phyloP scores from a whole-genome alignment of 2,329 filamentous ascomycete species.

The Byssochlamys sp. region DNA sequence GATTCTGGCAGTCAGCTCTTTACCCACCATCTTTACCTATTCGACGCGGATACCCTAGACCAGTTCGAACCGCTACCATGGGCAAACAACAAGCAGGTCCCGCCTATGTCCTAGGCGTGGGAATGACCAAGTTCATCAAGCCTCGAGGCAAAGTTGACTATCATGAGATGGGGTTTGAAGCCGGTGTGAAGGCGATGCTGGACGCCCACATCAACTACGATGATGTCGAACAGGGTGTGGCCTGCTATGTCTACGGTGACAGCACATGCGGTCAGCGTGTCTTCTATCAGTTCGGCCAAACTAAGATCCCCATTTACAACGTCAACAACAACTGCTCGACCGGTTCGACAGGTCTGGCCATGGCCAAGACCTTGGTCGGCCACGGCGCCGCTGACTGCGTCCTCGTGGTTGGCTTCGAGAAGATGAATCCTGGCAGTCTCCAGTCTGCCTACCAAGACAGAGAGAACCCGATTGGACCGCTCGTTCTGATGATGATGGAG shows the following conservation, averaged over 20 bases:
- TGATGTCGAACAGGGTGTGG: conserved; percentile 85
- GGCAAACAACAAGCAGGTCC: conserved; percentile 43
- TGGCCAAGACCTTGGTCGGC: conserved; percentile 70
- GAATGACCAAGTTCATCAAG: conserved; percentile 99
- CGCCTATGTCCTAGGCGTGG: conserved; percentile 87
- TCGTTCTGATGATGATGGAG: conserved; percentile 67
- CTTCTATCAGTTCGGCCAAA: conserved; percentile 98
- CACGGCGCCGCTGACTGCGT: conserved; percentile 78
- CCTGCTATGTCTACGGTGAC: conserved; percentile 98
- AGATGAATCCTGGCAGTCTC: conserved; percentile 89
- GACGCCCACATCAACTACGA: conserved; percentile 81
- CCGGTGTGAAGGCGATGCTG: conserved; percentile 74
- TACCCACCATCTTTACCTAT: neutral
- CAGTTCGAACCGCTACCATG: conserved; percentile 38
- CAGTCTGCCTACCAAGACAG: conserved; percentile 78
- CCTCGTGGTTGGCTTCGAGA: conserved; percentile 89
- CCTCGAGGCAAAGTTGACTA: conserved; percentile 89
- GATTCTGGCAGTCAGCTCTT: neutral
- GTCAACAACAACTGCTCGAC: conserved; percentile 99
- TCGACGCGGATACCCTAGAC: conserved; percentile 8
- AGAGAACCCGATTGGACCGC: conserved; percentile 65
- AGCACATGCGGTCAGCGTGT: conserved; percentile 90
- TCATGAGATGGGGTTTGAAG: conserved; percentile 86
- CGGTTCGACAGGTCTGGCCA: conserved; percentile 78
- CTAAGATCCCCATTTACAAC: conserved; percentile 89